Base-by-base conservation (phyloP, 2,329 filamentous ascomycete genomes). In the Exophiala phaeomuriformis region DNA sequence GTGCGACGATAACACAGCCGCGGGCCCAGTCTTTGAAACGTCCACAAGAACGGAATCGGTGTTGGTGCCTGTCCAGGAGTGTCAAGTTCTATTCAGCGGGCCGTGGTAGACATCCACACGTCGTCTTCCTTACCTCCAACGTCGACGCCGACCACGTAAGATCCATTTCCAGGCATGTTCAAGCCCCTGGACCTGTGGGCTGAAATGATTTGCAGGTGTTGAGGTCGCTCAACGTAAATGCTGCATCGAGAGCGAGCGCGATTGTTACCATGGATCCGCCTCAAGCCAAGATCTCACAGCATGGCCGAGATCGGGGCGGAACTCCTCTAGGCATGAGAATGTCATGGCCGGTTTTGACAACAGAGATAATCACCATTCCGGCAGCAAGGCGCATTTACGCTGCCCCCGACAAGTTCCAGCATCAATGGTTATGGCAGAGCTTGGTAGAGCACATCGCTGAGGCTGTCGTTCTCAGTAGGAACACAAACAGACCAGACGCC, bases 1-100 rank as follows among this genome's bases (percentile, higher is more conserved):
- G 62, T 63, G 42, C 8, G 56, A 58, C n/a, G 52, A 50, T n/a
- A 55, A 19, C n/a, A 58, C 52, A 70, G 74, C 9, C 64, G 67
- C 49, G 73, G 65, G 42, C 64, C 60, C 2, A 65, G 56, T 2
- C 64, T 62, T n/a, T 65, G 62, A 8, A 31, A 50, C 36, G 35
- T 58, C 56, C 10, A 58, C 35, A 29, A 58, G 44, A 19, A 55
- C 56, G 7, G 56, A 47, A 44, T 58, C 56, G n/a, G 56, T 58
- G 40, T 58, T 58, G 39, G 56, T 58, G 5, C 55, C 55, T 4
- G 57, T 50, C 5, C 12, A 12, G 32, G 28, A 4, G 8, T 31
- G 49, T 45, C 32, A 51, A 19, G 10, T 40, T 40, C 5, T 19
- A 5, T 30, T 8, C 35, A 9, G 27, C 12, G 27, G 6, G 29